Conservation (phyloP, 768 basidiomycete species). For the Suillus cothurnatus region DNA sequence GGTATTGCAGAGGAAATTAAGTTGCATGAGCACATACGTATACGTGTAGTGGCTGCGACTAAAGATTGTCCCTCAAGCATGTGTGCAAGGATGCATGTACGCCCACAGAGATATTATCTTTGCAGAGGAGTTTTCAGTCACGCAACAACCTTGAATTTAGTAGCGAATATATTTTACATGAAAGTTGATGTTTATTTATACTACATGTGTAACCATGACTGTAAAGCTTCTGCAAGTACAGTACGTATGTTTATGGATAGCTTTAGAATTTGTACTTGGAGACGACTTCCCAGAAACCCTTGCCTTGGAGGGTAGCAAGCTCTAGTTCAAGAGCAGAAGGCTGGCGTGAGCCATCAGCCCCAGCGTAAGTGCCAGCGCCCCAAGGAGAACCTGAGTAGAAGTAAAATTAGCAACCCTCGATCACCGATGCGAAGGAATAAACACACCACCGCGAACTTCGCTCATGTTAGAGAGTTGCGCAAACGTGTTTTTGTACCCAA, state of each 20-base stretch:
- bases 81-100: background rate
- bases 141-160: background rate
- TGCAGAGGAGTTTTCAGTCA: background rate
- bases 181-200: background rate
- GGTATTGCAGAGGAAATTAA: background rate
- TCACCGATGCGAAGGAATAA: background rate
- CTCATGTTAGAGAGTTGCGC: slow-evolving; percentile 41
- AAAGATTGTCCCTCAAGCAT: background rate
- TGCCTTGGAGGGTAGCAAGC: slow-evolving; percentile 55
- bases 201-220: background rate
- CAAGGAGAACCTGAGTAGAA: slow-evolving; percentile 61
- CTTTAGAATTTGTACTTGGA: slow-evolving; percentile 37
- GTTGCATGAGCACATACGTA: background rate
- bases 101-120: background rate
- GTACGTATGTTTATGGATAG: background rate
- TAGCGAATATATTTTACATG: background rate
- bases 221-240: background rate
- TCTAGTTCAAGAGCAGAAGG: slow-evolving; percentile 53
- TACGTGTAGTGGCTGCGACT: background rate
- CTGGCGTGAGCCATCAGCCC: slow-evolving; percentile 45
- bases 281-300: slow-evolving; percentile 50
- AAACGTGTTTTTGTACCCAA: slow-evolving; percentile 60
- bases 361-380: slow-evolving; percentile 71
- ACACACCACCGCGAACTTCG: slow-evolving; percentile 63
- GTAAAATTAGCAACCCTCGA: slow-evolving; percentile 6